Percentiles rank a stretch among this genome's conserved stretches.
Evolutionary conservation across 768 basidiomycete genomes (phyloP).

Genomic region (Infundibulicybe gibba): DNA sequence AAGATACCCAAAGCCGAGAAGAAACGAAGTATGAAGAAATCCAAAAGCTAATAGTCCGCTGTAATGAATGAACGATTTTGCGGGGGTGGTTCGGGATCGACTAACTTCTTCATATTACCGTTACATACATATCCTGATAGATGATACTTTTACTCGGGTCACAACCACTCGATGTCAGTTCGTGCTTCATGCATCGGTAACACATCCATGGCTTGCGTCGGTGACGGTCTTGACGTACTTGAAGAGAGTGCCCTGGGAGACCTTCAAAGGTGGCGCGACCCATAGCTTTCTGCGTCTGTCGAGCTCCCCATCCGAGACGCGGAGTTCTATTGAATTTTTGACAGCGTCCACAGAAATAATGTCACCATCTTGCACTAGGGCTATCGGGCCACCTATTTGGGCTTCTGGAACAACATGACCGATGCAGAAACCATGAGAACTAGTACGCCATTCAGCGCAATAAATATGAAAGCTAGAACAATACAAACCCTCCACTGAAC

Average conservation of each 20-base stretch:
- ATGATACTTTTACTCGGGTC: too few relatives aligned
- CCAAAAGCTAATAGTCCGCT: slow-evolving; percentile 15
- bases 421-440: slow-evolving; percentile 95
- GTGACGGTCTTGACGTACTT: slow-evolving; percentile 87
- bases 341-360: slow-evolving; percentile 85
- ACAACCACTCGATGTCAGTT: not conserved
- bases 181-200: slow-evolving; percentile 71
- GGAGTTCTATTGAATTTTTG: slow-evolving; percentile 77
- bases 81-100: too few relatives aligned
- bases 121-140: too few relatives aligned
- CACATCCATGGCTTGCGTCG: slow-evolving; percentile 91
- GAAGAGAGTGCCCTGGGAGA: slow-evolving; percentile 75
- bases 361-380: slow-evolving; percentile 86
- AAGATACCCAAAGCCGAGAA: slow-evolving; percentile 98
- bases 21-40: slow-evolving; percentile 75
- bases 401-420: slow-evolving; percentile 98
- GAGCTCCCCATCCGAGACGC: slow-evolving; percentile 78
- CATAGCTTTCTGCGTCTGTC: slow-evolving; percentile 67
- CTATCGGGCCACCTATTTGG: slow-evolving; percentile 91
- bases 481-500: slow-evolving; percentile 91
- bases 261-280: slow-evolving; percentile 85
- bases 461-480: slow-evolving; percentile 10
- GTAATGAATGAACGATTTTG: not conserved
- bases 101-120: too few relatives aligned
- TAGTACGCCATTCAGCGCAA: slow-evolving; percentile 24